Evolutionary conservation across 108 stramenopile species (phyloP).

Genomic region (Cyclotella atomus): DNA sequence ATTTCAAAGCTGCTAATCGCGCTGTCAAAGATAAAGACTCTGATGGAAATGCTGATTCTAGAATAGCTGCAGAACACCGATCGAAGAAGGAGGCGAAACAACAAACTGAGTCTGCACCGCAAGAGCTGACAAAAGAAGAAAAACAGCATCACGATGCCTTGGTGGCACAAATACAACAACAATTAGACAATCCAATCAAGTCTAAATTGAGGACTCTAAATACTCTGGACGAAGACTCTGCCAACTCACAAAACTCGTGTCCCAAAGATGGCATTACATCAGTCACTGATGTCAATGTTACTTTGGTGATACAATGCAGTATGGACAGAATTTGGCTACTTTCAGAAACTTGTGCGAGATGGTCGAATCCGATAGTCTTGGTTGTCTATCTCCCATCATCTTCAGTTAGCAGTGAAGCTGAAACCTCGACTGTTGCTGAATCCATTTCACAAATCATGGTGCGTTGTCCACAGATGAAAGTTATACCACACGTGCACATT

Average conservation of each 20-base stretch:
- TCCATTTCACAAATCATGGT: conserved; percentile 34
- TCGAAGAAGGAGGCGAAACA: too few relatives aligned
- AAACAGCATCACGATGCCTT: conserved; percentile 15
- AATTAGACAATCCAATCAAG: conserved; percentile 20
- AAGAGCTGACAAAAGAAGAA: too few relatives aligned
- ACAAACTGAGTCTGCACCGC: too few relatives aligned
- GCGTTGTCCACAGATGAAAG: conserved; percentile 61
- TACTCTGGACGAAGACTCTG: conserved; percentile 27
- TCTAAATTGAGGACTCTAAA: conserved; percentile 22
- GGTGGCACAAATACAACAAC: conserved; percentile 35
- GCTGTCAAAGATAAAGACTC: not conserved
- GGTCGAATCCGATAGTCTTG: conserved; percentile 77
- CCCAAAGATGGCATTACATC: conserved; percentile 32
- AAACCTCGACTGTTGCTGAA: conserved; percentile 22
- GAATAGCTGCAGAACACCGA: not conserved
- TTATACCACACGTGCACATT: conserved; percentile 51
- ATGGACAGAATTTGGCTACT: conserved; percentile 78
- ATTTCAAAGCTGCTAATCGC: not conserved
- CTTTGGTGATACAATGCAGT: conserved; percentile 74
- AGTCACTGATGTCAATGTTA: conserved; percentile 30
- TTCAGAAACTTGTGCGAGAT: conserved; percentile 68
- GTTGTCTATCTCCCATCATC: conserved; percentile 61
- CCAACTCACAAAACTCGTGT: conserved; percentile 35
- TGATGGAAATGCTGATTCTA: not conserved
- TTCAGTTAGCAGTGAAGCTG: conserved; percentile 11